Evolutionary conservation across 1,139 yeast species (phyloP), one percentile per base, ranked within the genome.

Genomic region (Lodderomyces beijingensis): DNA sequence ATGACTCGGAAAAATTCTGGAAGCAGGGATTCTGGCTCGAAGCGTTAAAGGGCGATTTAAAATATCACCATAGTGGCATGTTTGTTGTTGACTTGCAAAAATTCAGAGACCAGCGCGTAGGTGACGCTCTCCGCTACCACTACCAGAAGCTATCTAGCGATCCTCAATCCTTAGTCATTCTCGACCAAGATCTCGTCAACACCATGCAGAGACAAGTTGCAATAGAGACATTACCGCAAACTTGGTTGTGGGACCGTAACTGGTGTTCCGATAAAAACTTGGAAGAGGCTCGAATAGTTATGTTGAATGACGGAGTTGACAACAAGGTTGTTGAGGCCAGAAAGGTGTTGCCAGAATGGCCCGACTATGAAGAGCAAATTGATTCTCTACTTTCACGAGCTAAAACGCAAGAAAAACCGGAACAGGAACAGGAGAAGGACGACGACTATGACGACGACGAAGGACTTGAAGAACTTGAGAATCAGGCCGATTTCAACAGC

Each of bases 241-340:
- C 83, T 30, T 87, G 94, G 93, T 61, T 85, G 25, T 87, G 95
- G 95, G 86, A 95, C 57, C 95, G 86, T 49, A 85, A 95, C 0
- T 87, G 95, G 95, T 85, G 95, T 51, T 65, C 78, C n/a, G 84
- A 77, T 43, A 80, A 71, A 31, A 62, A 74, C 18, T 57, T 81
- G 37, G 50, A 50, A 31, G 59, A 59, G 0, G 95, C 95, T 1
- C 82, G 78, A 50, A 82, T 89, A 15, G 81, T 86, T 43, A 95
- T 86, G 47, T 95, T 95, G 2, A 10, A 10, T 10, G 14, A 23
- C 25, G 14, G 12, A 23, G n/a, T 7, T 7, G 25, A 14, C 10
- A 79, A 80, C 25, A 86, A 85, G 50, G 55, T 84, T 14, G 86
- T 74, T 27, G 62, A 83, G 22, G 95, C 95, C 0, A 67, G 77